A percentile compares a stretch with the other conserved stretches of the same genome.
Evolutionary conservation across 2,329 filamentous ascomycete species (phyloP).

Genomic region (Aspergillus sojae): DNA sequence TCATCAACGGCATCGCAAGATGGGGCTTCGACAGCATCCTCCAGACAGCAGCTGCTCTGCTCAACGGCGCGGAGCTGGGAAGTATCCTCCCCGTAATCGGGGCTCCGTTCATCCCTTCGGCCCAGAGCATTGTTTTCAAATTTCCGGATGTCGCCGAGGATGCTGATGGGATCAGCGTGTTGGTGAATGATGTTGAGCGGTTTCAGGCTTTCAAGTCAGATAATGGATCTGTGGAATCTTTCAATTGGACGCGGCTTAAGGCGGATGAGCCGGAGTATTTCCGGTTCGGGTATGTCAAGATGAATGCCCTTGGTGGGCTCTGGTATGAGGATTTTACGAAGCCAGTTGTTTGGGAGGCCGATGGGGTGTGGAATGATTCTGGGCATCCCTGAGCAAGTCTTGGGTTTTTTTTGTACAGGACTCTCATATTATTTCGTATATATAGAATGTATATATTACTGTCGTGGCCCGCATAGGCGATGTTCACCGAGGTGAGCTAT

Average conservation of each 20-base stretch:
- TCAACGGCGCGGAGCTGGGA: slow-evolving; percentile 38
- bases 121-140: slow-evolving; percentile 38
- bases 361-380: slow-evolving; percentile 27
- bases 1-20: slow-evolving; percentile 65
- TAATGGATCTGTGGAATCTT: slow-evolving; percentile 28
- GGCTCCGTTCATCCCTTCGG: slow-evolving; percentile 20
- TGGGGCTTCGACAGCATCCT: slow-evolving; percentile 66
- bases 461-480: neutral
- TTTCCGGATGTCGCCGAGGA: slow-evolving; percentile 34
- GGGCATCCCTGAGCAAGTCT: neutral
- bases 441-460: slow-evolving; percentile 5
- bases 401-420: neutral
- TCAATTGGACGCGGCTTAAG: slow-evolving; percentile 38
- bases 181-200: slow-evolving; percentile 65
- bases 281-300: slow-evolving; percentile 46
- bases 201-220: slow-evolving; percentile 56
- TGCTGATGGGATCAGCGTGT: slow-evolving; percentile 58
- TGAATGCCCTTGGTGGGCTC: slow-evolving; percentile 37
- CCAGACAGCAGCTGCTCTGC: slow-evolving; percentile 56
- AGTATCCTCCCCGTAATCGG: slow-evolving; percentile 36
- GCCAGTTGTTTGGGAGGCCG: slow-evolving; percentile 34
- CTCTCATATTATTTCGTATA: neutral
- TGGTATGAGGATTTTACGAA: slow-evolving; percentile 46
- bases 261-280: slow-evolving; percentile 42
- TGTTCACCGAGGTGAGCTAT: neutral